Base-by-base conservation (phyloP, 2,329 filamentous ascomycete species). In the Dothistroma pini region DNA sequence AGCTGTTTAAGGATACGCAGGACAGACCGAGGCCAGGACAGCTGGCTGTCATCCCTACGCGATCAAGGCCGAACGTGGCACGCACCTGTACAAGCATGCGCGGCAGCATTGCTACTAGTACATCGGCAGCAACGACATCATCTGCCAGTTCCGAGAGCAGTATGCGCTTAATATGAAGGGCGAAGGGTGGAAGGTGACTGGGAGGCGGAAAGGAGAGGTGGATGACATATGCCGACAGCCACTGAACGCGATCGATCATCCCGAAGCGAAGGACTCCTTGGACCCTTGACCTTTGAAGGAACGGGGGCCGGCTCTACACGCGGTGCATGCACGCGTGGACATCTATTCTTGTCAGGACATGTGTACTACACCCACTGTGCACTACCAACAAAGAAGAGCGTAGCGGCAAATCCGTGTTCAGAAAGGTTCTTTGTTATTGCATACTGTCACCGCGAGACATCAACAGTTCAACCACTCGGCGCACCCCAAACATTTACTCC, bases 51-150 rank as follows among this genome's bases (percentile, higher is more conserved):
- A 54, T 41, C 32, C 8, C 32, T 54, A 21, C 52, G 32, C 31
- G 32, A 54, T 32, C 25, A 50, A 14, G 9, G 22, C 10, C 25
- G 47, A 7, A 47, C 12, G 22, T 21, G 31, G 21, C 12, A 50
- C 59, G 48, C 54, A 61, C 59, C 59, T 50, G 44, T 58, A 54
- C 55, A 61, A 54, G 58, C 49, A 54, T 35, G 59, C 58, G 58
- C 58, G 22, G 35, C 32, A 21, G 22, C 16, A n/a, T 22, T 11
- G 22, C 38, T 41, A 35, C 1, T 44, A 14, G 38, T 38, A 9
- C 38, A 54, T 22, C 35, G 19, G 29, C 38, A 56, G 47, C 12
- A 38, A 41, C 19, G 54, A 38, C 54, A 56, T 56, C 5, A 19
- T 47, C 19, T 38, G 35, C 25, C 34, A 38, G 35, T 21, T n/a